These are phyloP conservation scores for Yarrowia keelungensis DNA, from an alignment of 805 yeast genomes.

Conservation along the genomic window DNA sequence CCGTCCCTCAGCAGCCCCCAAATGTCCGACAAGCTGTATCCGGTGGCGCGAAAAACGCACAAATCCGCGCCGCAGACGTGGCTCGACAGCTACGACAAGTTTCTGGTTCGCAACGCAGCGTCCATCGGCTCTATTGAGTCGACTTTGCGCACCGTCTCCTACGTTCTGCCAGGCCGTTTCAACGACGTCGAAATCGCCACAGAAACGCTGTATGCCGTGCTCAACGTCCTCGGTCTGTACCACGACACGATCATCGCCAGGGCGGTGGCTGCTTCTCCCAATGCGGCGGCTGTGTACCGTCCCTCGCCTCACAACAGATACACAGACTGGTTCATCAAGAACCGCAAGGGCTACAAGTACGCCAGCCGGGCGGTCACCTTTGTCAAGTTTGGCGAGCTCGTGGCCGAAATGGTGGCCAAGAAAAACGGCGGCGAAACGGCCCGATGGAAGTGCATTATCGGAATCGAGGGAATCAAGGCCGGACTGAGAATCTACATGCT, in stretches of 20 bases:
- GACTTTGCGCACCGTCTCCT: slow-evolving; percentile 49
- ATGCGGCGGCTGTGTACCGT: slow-evolving; percentile 41
- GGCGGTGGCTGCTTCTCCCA: slow-evolving; percentile 45
- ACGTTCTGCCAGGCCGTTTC: slow-evolving; percentile 52
- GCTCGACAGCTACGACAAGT: slow-evolving; percentile 48
- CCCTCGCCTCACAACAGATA: slow-evolving; percentile 47
- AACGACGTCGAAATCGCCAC: slow-evolving; percentile 52
- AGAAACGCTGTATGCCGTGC: slow-evolving; percentile 49
- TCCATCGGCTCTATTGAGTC: slow-evolving; percentile 52
- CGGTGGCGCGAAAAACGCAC: not conserved
- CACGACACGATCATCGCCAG: slow-evolving; percentile 51
- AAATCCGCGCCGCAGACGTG: slow-evolving; percentile 40
- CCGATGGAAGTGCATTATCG: slow-evolving; percentile 48
- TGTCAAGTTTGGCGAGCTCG: slow-evolving; percentile 50
- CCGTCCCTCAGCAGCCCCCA: not conserved
- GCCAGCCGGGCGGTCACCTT: slow-evolving; percentile 48
- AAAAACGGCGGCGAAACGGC: slow-evolving; percentile 45
- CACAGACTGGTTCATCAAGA: slow-evolving; percentile 43
- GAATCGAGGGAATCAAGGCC: slow-evolving; percentile 49
- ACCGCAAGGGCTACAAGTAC: slow-evolving; percentile 44
- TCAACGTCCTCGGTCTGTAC: slow-evolving; percentile 51
- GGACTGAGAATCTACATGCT: slow-evolving; percentile 48
- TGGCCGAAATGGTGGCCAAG: slow-evolving; percentile 51
- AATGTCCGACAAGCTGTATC: slow-evolving; percentile 1
- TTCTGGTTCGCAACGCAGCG: slow-evolving; percentile 50